Percentiles rank a stretch among this genome's conserved stretches.
phyloP scores from a whole-genome alignment of 768 basidiomycete genomes.

The Leccinum arenicola region DNA sequence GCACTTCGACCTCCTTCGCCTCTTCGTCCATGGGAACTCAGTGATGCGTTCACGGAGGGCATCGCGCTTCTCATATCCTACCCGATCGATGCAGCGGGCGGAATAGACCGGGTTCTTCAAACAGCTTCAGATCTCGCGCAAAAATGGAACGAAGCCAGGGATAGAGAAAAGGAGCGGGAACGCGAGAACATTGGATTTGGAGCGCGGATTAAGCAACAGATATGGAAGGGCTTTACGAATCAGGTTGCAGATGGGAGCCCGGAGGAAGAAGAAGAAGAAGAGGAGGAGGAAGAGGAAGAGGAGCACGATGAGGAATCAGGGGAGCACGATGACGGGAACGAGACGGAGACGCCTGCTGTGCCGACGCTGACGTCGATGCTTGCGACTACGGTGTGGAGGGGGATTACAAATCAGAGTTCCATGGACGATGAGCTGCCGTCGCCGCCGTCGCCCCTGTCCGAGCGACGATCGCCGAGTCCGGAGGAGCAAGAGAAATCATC shows the following conservation, averaged over 20 bases:
- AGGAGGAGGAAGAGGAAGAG: conserved; percentile 25
- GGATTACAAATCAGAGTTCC: conserved; percentile 70
- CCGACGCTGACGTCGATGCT: conserved; percentile 50
- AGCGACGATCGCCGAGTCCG: conserved; percentile 25
- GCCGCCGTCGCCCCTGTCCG: conserved; percentile 36
- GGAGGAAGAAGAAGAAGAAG: conserved; percentile 34
- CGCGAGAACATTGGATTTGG: conserved; percentile 45
- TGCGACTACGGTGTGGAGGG: conserved; percentile 69
- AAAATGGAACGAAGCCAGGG: conserved; percentile 43
- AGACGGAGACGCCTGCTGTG: conserved; percentile 40
- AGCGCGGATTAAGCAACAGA: conserved; percentile 50
- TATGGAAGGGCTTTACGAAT: conserved; percentile 70
- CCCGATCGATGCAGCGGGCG: conserved; percentile 62
- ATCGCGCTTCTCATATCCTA: conserved; percentile 63
- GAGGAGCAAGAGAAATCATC: conserved; percentile 16
- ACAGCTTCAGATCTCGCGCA: conserved; percentile 58
- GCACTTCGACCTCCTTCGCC: conserved; percentile 40
- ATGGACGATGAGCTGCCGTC: conserved; percentile 60
- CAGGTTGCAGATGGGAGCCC: conserved; percentile 38
- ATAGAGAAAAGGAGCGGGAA: conserved; percentile 26
- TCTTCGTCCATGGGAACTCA: conserved; percentile 48
- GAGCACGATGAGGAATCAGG: conserved; percentile 26
- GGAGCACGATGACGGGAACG: conserved; percentile 41
- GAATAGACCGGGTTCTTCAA: conserved; percentile 69
- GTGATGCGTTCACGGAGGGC: conserved; percentile 66